phyloP scores from a whole-genome alignment of 2,329 filamentous ascomycete species.

The Reticulascus tulasneorum region DNA sequence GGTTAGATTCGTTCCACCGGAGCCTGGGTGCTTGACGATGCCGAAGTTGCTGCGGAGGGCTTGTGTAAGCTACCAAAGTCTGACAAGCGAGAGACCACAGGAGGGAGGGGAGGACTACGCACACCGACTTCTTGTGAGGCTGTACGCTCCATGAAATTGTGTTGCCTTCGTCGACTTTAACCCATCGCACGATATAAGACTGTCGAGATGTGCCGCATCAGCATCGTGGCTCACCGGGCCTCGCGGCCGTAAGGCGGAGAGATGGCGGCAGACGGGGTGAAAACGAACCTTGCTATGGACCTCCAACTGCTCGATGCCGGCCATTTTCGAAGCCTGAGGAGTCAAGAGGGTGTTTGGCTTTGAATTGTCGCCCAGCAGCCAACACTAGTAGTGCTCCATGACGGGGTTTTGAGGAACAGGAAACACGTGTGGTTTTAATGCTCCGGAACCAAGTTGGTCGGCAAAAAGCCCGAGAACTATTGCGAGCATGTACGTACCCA shows the following conservation, averaged over 20 bases:
- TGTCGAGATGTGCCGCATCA: constrained; percentile 33
- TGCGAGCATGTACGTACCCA: too few relatives aligned
- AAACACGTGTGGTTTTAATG: too few relatives aligned
- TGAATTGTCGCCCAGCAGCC: too few relatives aligned
- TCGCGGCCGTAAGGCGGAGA: constrained; percentile 9
- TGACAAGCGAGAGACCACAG: neutral
- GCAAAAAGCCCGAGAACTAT: too few relatives aligned
- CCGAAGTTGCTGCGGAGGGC: constrained; percentile 70
- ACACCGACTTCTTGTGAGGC: constrained; percentile 96
- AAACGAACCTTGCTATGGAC: constrained; percentile 87
- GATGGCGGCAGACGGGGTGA: neutral
- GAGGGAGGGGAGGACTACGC: constrained; percentile 20
- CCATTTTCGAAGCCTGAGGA: constrained; percentile 53
- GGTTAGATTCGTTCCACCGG: constrained; percentile 49
- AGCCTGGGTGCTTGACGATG: constrained; percentile 93
- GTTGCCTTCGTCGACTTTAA: constrained; percentile 82
- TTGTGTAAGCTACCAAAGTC: constrained; percentile 3
- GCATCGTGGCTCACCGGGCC: neutral
- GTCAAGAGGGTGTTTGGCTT: too few relatives aligned
- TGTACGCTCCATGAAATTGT: constrained; percentile 98
- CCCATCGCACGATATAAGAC: constrained; percentile 98
- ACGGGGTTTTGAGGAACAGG: too few relatives aligned
- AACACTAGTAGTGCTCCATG: too few relatives aligned
- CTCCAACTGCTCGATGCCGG: constrained; percentile 92
- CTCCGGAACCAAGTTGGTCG: too few relatives aligned